A percentile compares a stretch with the other conserved stretches of the same genome.
Evolutionary conservation across 2,329 filamentous ascomycete genomes (phyloP).

Genomic region (Pseudodiploospora longispora): DNA sequence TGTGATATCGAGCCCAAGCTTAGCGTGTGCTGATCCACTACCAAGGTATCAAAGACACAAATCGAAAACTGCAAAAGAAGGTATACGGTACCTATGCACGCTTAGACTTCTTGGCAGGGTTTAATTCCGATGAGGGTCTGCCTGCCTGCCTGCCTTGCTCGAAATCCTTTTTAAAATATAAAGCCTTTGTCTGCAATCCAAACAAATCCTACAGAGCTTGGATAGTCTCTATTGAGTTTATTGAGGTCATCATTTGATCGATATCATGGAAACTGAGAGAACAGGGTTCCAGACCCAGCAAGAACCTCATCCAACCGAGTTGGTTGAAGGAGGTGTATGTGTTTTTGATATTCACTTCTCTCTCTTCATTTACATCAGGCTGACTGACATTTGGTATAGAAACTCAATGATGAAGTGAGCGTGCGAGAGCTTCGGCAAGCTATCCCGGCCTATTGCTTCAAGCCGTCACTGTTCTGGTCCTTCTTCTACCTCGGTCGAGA

Average conservation of each 20-base stretch:
- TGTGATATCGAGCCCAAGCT: too few relatives aligned
- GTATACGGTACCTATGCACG: too few relatives aligned
- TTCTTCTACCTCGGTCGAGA: neutral
- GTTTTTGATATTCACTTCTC: too few relatives aligned
- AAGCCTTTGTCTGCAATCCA: neutral
- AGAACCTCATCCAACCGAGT: slow-evolving; percentile 3
- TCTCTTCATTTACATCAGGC: too few relatives aligned
- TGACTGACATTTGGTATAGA: neutral
- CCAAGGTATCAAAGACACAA: too few relatives aligned
- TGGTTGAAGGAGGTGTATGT: slow-evolving; percentile 3
- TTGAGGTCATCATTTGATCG: neutral
- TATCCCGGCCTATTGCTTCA: neutral
- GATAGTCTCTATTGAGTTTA: neutral
- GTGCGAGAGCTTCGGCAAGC: neutral
- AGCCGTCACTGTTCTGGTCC: neutral
- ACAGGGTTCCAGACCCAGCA: slow-evolving; percentile 1
- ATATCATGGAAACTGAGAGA: neutral
- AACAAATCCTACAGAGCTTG: neutral
- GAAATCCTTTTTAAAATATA: neutral
- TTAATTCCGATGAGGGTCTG: too few relatives aligned
- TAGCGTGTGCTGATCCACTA: too few relatives aligned
- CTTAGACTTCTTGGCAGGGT: too few relatives aligned
- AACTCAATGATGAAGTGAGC: neutral
- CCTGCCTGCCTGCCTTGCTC: neutral
- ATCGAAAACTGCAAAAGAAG: too few relatives aligned